Conservation (phyloP, 176 grass and related monocot genomes). For the Coix lacrymajobi region DNA sequence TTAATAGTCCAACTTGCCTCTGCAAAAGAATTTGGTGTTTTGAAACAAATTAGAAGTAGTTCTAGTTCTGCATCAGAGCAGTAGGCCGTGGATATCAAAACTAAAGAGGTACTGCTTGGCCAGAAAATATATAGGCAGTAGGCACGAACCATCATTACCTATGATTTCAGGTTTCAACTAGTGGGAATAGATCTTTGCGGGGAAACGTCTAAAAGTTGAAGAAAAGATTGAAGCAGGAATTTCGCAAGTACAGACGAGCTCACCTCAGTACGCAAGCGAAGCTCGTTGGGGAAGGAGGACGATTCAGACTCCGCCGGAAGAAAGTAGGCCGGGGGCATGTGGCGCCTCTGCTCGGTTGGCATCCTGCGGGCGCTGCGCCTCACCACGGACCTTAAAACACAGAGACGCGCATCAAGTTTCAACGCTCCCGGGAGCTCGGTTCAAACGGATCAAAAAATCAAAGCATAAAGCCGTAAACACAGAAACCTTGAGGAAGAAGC, state of each 20-base stretch:
- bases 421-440: conserved; percentile 8
- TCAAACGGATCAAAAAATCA: conserved; percentile 37
- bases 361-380: conserved; percentile 50
- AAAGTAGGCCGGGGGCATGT: conserved; percentile 29
- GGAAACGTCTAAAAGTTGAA: neutral
- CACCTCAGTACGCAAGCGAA: conserved; percentile 50
- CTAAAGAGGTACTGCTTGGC: conserved; percentile 13
- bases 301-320: conserved; percentile 34
- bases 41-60: conserved; percentile 15
- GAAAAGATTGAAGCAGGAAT: neutral
- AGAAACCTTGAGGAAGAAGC: neutral
- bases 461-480: neutral
- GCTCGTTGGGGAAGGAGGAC: conserved; percentile 53
- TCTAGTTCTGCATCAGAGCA: conserved; percentile 8
- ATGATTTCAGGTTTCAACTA: conserved; percentile 15
- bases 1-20: conserved; percentile 63
- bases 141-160: conserved; percentile 2
- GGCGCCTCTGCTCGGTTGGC: conserved; percentile 80
- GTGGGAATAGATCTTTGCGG: neutral
- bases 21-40: conserved; percentile 41
- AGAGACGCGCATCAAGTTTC: neutral
- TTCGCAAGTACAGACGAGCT: neutral
- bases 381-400: conserved; percentile 27
- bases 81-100: neutral
- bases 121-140: neutral